Base-by-base conservation (phyloP, 169 alveolate genomes). In the Plasmodium billcollinsi region DNA sequence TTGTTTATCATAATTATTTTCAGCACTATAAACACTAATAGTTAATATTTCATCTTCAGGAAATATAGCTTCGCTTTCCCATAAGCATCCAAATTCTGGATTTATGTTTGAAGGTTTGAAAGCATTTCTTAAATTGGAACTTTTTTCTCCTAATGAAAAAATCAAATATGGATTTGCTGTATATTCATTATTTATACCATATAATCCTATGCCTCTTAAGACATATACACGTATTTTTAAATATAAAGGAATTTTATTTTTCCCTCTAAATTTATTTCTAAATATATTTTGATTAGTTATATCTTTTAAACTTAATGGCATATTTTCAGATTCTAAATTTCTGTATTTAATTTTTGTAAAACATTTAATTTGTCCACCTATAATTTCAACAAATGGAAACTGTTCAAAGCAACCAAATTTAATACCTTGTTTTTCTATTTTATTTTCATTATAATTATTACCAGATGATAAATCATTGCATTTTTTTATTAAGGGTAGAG, bases 1-100 rank as follows among this genome's bases (percentile, higher is more conserved):
- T 70, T 85, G 92, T 73, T 95, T 96, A 63, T 88, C 80, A 66
- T 80, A 73, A 18, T 72, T 74, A 71, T 89, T 93, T 39, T 89
- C 93, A 15, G 93, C 95, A 50, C 93, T 85, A 88, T 92, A 91
- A 56, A 94, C 93, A 61, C 93, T 71, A 18, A 95, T 70, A 56
- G 93, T 95, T 67, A 95, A 86, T 49, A 93, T 94, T 33, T 94
- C 92, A 56, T 95, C 96, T 14, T 93, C 96, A 5, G 97, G 97
- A 74, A 95, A 95, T 21, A 89, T 85, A 2, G 95, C 95, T 59
- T 94, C 96, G 56, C 93, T 92, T 45, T 95, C 97, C 91, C 94
- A 94, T 39, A 94, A 58, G 8, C 94, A 80, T 39, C 89, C 85
- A 92, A 95, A 95, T 3, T 93, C 92, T 26, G 97, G 97, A 73